Conservation (phyloP, 139 green algal species). For the Nannochloris sp. region DNA sequence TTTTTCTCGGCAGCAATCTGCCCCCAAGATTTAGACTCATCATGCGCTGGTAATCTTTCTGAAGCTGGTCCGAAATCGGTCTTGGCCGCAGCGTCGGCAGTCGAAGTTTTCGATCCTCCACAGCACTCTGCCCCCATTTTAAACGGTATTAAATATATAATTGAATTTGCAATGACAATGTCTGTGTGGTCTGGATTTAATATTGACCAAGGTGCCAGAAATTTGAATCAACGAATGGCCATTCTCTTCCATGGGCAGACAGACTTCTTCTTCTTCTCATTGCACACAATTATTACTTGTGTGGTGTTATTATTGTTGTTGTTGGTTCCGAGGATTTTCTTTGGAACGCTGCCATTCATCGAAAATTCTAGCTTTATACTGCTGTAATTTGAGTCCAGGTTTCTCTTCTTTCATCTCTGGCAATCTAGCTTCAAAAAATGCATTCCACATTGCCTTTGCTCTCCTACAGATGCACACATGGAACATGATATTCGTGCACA, state of each 20-base stretch:
- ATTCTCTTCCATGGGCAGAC: no score
- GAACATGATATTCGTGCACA: no score
- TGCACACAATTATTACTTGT: no score
- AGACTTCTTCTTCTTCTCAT: no score
- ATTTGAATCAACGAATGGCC: no score
- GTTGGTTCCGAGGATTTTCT: background rate
- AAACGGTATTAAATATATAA: background rate
- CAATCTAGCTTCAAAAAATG: slow-evolving; percentile 49
- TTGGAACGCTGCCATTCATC: slow-evolving; percentile 40
- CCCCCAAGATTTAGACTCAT: slow-evolving; percentile 15
- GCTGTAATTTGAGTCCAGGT: slow-evolving; percentile 53
- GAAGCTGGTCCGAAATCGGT: background rate
- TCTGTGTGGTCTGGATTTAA: no score
- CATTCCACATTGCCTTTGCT: slow-evolving; percentile 57
- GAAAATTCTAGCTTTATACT: slow-evolving; percentile 63
- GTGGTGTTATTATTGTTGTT: no score
- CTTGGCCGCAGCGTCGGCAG: background rate
- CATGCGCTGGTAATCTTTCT: background rate
- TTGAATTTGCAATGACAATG: background rate
- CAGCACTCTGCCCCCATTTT: slow-evolving; percentile 15
- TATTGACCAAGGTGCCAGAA: no score
- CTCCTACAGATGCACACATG: slow-evolving; percentile 27
- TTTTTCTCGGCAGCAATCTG: slow-evolving; percentile 42
- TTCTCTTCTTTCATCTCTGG: slow-evolving; percentile 56
- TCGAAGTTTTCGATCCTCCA: background rate